Percentiles rank a stretch among this genome's conserved stretches.
These are phyloP conservation scores for Aspergillus uvarum DNA, from an alignment of 2,329 filamentous ascomycete species.

Conservation along the genomic window DNA sequence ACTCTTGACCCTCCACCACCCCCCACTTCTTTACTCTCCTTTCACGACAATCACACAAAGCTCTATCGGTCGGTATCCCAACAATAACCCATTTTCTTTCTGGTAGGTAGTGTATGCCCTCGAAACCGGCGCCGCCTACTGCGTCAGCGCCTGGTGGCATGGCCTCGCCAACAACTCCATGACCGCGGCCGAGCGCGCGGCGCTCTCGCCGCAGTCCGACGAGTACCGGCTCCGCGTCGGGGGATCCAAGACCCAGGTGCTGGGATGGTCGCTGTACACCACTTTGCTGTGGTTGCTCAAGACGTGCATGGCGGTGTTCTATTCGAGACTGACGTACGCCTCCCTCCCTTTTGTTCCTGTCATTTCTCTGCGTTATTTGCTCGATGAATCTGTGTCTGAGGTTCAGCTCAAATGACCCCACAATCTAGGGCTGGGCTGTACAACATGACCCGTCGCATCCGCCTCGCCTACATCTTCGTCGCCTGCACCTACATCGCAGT, in stretches of 20 bases:
- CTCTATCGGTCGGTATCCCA: too few species aligned
- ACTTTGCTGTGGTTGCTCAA: slow-evolving; percentile 56
- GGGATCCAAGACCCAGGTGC: slow-evolving; percentile 55
- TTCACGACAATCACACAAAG: too few species aligned
- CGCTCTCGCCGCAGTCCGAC: slow-evolving; percentile 44
- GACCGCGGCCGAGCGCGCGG: slow-evolving; percentile 51
- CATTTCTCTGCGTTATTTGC: too few species aligned
- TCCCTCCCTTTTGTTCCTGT: background rate
- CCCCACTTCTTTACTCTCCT: too few species aligned
- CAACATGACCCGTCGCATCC: slow-evolving; percentile 48
- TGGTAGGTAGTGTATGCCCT: slow-evolving; percentile 51
- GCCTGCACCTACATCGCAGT: slow-evolving; percentile 51
- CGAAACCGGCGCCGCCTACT: slow-evolving; percentile 52
- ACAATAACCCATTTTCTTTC: too few species aligned
- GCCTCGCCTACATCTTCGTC: slow-evolving; percentile 53
- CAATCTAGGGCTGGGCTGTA: slow-evolving; percentile 38
- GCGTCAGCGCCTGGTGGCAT: slow-evolving; percentile 49
- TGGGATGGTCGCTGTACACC: slow-evolving; percentile 57
- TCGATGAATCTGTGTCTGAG: too few species aligned
- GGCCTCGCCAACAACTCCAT: slow-evolving; percentile 60
- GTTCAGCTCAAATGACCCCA: background rate
- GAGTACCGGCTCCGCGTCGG: slow-evolving; percentile 53
- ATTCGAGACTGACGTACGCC: slow-evolving; percentile 52
- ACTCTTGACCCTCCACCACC: too few species aligned
- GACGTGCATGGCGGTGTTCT: slow-evolving; percentile 57